Conservation (phyloP, 208 protist species). For the Wallacemonas rigidus region DNA sequence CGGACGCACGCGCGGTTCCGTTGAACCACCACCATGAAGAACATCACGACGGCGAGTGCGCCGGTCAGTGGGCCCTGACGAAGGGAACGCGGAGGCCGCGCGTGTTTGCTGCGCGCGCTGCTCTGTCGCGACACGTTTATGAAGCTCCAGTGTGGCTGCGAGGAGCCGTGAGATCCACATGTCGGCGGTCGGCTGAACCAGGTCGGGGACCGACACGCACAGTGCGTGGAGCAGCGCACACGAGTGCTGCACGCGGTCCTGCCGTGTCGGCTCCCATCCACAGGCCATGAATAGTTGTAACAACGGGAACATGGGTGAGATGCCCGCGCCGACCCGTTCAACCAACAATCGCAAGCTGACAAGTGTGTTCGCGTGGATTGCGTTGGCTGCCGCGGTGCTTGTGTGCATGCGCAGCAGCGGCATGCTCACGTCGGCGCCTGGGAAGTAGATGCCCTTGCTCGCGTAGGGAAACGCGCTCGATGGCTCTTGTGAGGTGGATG, state of each 20-base stretch:
- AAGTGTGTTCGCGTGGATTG: conserved; percentile 12
- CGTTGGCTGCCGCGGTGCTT: not conserved
- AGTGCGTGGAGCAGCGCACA: conserved; percentile 71
- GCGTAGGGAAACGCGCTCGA: not conserved
- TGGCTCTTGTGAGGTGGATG: not conserved
- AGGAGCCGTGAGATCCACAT: conserved; percentile 64
- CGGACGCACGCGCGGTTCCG: too few relatives aligned
- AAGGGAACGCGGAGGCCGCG: not conserved
- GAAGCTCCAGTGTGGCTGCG: conserved; percentile 40
- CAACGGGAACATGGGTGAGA: conserved; percentile 70
- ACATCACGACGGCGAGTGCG: too few relatives aligned
- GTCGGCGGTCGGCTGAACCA: conserved; percentile 61
- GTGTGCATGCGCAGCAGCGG: conserved; percentile 3
- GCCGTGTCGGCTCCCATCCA: conserved; percentile 40
- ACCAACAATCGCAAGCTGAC: conserved; percentile 43
- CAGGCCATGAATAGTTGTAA: conserved; percentile 61
- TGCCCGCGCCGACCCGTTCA: conserved; percentile 39
- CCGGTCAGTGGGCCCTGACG: too few relatives aligned
- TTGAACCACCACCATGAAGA: too few relatives aligned
- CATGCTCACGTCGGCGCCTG: not conserved
- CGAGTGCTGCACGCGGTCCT: conserved; percentile 41
- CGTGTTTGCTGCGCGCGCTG: conserved; percentile 10
- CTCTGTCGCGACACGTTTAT: conserved; percentile 4
- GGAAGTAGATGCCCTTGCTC: not conserved
- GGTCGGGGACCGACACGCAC: conserved; percentile 54